A percentile compares a stretch with the other conserved stretches of the same genome.
Evolutionary conservation across 2,329 filamentous ascomycete genomes (phyloP).

Genomic region (Lachnellula subtilissima): DNA sequence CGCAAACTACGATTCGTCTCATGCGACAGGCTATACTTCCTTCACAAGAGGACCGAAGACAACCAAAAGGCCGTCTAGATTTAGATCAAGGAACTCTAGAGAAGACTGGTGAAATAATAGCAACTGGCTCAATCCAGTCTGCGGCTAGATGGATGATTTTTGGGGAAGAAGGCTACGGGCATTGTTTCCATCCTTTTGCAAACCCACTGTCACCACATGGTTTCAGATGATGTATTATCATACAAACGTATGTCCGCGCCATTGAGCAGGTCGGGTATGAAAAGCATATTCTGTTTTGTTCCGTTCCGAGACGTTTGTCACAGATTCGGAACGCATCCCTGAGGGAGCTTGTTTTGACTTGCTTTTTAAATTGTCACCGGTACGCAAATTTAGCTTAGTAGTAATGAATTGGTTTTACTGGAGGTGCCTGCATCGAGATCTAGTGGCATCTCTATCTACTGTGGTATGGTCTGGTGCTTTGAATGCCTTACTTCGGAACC

Average conservation of each 20-base stretch:
- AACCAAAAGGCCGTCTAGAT: too few species aligned
- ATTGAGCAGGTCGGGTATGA: background rate
- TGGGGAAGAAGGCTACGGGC: too few species aligned
- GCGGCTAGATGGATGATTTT: too few species aligned
- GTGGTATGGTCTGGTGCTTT: too few species aligned
- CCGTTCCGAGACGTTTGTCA: background rate
- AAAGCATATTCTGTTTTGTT: background rate
- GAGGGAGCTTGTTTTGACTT: background rate
- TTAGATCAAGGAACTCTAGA: too few species aligned
- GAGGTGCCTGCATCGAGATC: background rate
- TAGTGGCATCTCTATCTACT: background rate
- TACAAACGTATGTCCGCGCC: background rate
- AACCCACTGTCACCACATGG: background rate
- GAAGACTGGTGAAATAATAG: too few species aligned
- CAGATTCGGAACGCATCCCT: background rate
- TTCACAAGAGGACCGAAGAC: too few species aligned
- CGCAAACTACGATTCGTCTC: background rate
- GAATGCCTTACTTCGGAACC: too few species aligned
- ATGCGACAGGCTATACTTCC: background rate
- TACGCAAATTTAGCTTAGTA: background rate
- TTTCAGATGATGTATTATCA: background rate
- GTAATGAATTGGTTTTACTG: background rate
- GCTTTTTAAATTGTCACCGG: background rate
- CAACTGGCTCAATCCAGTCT: too few species aligned
- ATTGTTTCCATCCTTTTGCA: background rate